Base-by-base conservation (phyloP, 768 basidiomycete species). In the Guyanaporus albipodus region DNA sequence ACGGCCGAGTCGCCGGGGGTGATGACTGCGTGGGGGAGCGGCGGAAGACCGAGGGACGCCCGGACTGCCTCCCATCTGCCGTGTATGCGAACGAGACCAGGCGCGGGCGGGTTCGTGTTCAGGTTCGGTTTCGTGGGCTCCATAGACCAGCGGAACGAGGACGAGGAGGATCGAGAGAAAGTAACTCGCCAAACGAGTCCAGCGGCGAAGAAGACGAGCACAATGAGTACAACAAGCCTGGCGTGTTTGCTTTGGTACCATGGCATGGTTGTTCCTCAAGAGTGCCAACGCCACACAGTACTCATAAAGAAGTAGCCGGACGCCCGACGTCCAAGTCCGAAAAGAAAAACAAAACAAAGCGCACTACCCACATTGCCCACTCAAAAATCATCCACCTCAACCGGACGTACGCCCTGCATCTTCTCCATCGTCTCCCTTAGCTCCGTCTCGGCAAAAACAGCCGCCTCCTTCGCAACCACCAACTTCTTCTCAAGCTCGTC, bases 401-500 rank as follows among this genome's bases (percentile, higher is more conserved):
- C 61, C n/a, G 81, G 80, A 53, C 73, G 74, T 38, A 78, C 68
- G 18, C 64, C 67, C 48, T 83, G 78, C 66, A 84, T 74, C 56
- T 70, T 80, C 58, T 80, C 78, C 87, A 91, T 87, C 9, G 77
- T 70, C 67, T 88, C 85, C 55, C 77, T 75, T 37, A 91, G 71
- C 66, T 89, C 85, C 24, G 79, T 76, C 69, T 88, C 87, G 1
- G 81, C 86, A 64, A 80, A 82, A 52, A 77, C 73, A 15, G 83
- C 80, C 18, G 79, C 83, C 63, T 85, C 82, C 65, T 79, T 85
- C 2, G 86, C 86, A 38, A 83, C 79, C 24, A 60, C 69, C 21
- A 90, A 69, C 61, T 82, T 87, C 69, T 82, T 77, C 68, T 91
- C 85, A 53, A 92, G 69, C 67, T 91, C 88, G 23, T 83, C 79